Evolutionary conservation across 306 rosid species (phyloP).

Genomic region (Cicer bijugum): DNA sequence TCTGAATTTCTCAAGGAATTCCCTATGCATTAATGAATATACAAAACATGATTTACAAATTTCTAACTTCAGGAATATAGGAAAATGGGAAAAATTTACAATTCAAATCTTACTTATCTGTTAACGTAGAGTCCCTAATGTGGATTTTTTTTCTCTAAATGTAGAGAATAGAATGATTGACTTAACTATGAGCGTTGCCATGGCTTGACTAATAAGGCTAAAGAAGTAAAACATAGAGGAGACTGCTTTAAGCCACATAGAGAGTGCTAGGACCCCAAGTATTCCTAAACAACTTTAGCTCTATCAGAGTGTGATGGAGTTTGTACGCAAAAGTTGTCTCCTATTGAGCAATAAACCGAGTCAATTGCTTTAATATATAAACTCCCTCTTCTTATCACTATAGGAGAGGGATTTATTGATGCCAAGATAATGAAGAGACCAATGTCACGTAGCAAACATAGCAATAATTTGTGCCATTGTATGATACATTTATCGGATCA

Average conservation of each 20-base stretch:
- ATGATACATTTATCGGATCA: conserved; percentile 6
- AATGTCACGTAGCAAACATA: neutral
- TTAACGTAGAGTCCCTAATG: neutral
- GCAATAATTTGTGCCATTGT: conserved; percentile 9
- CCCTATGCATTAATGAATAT: neutral
- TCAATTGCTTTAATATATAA: neutral
- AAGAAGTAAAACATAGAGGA: neutral
- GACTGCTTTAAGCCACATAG: neutral
- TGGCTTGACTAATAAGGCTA: neutral
- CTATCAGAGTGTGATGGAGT: neutral
- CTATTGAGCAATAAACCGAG: neutral
- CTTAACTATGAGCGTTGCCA: neutral
- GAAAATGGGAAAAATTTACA: neutral
- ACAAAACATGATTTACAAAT: conserved; percentile 1
- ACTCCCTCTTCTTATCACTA: neutral
- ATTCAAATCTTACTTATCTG: neutral
- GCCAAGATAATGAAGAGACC: neutral
- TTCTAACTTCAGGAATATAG: neutral
- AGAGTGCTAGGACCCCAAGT: neutral
- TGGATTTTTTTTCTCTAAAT: neutral
- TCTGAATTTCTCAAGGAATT: neutral
- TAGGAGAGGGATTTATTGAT: neutral
- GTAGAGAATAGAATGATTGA: conserved; percentile 1
- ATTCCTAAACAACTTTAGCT: too few relatives aligned
- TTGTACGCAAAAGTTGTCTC: neutral